Conservation (phyloP, 805 yeast species). For the Candida nitratophila region DNA sequence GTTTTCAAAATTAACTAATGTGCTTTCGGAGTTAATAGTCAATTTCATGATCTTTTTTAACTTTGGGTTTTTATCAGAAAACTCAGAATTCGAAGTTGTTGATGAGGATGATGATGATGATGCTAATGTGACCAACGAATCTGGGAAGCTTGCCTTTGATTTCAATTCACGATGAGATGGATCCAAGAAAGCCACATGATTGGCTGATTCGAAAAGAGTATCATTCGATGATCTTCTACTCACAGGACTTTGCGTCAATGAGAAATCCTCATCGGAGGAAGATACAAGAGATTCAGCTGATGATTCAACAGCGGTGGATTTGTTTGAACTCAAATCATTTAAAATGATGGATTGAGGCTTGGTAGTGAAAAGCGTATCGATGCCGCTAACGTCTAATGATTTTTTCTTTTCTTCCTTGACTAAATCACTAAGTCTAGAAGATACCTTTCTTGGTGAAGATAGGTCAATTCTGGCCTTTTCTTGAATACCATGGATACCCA, state of each 20-base stretch:
- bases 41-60: not conserved
- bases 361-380: not conserved
- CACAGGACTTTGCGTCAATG: too few relatives aligned
- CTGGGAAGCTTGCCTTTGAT: not conserved
- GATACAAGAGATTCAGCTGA: too few relatives aligned
- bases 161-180: not conserved
- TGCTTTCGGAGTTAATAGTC: not conserved
- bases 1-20: not conserved
- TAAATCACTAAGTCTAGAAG: not conserved
- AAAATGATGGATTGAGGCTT: not conserved
- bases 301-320: too few relatives aligned
- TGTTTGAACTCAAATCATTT: too few relatives aligned
- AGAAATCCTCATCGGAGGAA: not conserved
- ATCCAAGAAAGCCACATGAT: too few relatives aligned
- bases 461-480: not conserved
- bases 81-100: not conserved
- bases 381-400: not conserved
- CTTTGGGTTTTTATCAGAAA: not conserved
- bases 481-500: slow-evolving; percentile 42
- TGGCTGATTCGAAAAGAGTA: not conserved
- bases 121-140: not conserved
- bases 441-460: not conserved
- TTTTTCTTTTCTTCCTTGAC: not conserved
- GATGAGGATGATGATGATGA: not conserved
- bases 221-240: not conserved